Conservation (phyloP, 768 basidiomycete genomes). For the Lactarius hengduanensis region DNA sequence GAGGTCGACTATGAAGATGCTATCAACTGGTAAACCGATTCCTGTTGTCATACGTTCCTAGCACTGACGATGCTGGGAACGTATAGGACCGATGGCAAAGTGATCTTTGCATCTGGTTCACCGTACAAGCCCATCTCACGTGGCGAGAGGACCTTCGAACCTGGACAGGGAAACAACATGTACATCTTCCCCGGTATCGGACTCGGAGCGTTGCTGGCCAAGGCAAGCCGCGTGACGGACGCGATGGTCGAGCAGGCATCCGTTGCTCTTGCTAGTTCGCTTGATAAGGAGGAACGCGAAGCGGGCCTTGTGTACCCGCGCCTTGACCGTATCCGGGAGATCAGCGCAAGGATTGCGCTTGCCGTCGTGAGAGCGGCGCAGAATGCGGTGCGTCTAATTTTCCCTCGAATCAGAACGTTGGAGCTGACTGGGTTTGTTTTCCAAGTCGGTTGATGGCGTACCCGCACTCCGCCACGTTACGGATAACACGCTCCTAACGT, state of each 20-base stretch:
- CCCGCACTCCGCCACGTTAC: constrained; percentile 52
- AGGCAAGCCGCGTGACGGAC: constrained; percentile 72
- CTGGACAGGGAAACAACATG: constrained; percentile 96
- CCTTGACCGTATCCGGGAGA: constrained; percentile 82
- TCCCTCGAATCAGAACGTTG: neutral
- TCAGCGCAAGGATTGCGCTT: constrained; percentile 70
- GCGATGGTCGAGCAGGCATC: constrained; percentile 88
- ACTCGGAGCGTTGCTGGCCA: constrained; percentile 70
- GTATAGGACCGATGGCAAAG: constrained; percentile 50
- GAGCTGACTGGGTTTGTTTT: constrained; percentile 8
- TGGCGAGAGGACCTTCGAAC: constrained; percentile 57
- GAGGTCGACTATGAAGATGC: constrained; percentile 81
- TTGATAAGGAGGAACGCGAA: constrained; percentile 65
- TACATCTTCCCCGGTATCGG: constrained; percentile 82
- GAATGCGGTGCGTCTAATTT: constrained; percentile 51
- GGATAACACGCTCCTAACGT: constrained; percentile 54
- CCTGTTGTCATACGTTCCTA: neutral
- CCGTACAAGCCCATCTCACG: constrained; percentile 71
- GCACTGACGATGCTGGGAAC: neutral
- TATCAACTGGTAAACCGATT: constrained; percentile 53
- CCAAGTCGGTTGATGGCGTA: constrained; percentile 31
- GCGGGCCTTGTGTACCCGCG: constrained; percentile 78
- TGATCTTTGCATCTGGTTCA: constrained; percentile 86
- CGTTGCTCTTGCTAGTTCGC: constrained; percentile 70
- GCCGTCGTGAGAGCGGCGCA: constrained; percentile 81